These are phyloP conservation scores for Thraustochytrium striatum DNA, from an alignment of 352 stramenopile species.

Conservation along the genomic window DNA sequence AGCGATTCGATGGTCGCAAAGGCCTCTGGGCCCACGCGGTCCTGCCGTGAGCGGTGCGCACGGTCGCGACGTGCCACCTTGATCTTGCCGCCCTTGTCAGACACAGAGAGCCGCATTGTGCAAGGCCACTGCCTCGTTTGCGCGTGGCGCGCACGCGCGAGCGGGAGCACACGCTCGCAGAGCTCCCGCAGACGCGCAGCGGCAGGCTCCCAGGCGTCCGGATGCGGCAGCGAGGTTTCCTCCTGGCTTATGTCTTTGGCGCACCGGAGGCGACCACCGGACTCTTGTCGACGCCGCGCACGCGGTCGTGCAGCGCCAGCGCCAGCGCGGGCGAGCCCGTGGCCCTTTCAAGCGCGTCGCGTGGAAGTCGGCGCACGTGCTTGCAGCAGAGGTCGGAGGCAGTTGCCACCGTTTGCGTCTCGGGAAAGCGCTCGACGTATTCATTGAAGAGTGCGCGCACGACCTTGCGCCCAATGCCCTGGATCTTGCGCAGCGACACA, in stretches of 20 bases:
- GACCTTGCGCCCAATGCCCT: constrained; percentile 5
- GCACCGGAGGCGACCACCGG: not conserved
- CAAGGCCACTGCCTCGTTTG: not conserved
- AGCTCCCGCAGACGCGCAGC: not conserved
- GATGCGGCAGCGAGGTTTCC: constrained; percentile 39
- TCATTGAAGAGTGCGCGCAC: not conserved
- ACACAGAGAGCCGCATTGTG: constrained; percentile 1
- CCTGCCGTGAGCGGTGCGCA: not conserved
- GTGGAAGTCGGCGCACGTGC: not conserved
- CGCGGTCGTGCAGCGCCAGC: not conserved
- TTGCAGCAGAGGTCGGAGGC: not conserved
- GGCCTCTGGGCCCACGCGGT: not conserved
- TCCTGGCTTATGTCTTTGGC: constrained; percentile 33
- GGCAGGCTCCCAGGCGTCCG: constrained; percentile 22
- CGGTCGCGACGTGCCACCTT: not conserved
- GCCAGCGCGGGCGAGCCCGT: not conserved
- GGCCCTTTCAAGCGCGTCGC: not conserved
- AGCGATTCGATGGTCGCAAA: not conserved
- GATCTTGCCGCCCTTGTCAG: constrained; percentile 14
- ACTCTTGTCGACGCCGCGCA: constrained; percentile 7
- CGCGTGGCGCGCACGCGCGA: not conserved
- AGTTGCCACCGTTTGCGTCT: not conserved
- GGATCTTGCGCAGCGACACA: not conserved
- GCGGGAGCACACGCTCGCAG: not conserved
- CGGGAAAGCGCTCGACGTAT: not conserved